Evolutionary conservation across 352 stramenopile species (phyloP), one percentile per base, ranked within the genome.

Genomic region (Globisporangium acanthophoron): DNA sequence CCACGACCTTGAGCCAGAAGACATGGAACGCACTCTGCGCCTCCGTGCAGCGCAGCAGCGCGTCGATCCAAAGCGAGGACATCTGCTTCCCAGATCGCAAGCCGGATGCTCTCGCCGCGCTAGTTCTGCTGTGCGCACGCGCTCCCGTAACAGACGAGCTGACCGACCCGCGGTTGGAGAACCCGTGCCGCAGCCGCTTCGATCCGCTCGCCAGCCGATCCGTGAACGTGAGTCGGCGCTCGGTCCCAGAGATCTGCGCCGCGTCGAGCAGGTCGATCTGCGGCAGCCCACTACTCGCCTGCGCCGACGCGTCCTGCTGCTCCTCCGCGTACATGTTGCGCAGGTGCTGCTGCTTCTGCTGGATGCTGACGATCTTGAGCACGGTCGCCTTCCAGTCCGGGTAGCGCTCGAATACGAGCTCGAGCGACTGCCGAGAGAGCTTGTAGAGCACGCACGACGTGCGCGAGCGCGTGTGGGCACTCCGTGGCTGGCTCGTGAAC

Each of bases 261-360:
- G 55, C 41, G 20, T 51, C 44, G 6, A 55, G 33, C 15, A 65
- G 46, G 2, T 53, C n/a, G 0, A 49, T 54, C 20, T 71, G 56
- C 24, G 45, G 21, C 20, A 64, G 57, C 6, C 59, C 64, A 45
- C 67, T 73, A 33, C 24, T 11, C 11, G 18, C 18, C 41, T 46
- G 41, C 11, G 37, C 48, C 0, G 56, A 54, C n/a, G 67, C 65
- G 18, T 84, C 73, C 49, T 85, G 67, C 41, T 88, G 78, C 63
- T 87, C 76, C 21, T 76, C 70, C 70, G 83, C 70, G 62, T 85
- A 81, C 48, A 83, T 27, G 45, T 86, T 85, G 6, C 71, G 66
- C 41, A 73, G 37, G 15, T 69, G 65, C 7, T 66, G 66, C 39
- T 76, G 69, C 31, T 76, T 67, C 50, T 79, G 66, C 37, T 84